Evolutionary conservation across 2,329 filamentous ascomycete genomes (phyloP), one percentile per base, ranked within the genome.

Genomic region (Fusarium nelsonii): DNA sequence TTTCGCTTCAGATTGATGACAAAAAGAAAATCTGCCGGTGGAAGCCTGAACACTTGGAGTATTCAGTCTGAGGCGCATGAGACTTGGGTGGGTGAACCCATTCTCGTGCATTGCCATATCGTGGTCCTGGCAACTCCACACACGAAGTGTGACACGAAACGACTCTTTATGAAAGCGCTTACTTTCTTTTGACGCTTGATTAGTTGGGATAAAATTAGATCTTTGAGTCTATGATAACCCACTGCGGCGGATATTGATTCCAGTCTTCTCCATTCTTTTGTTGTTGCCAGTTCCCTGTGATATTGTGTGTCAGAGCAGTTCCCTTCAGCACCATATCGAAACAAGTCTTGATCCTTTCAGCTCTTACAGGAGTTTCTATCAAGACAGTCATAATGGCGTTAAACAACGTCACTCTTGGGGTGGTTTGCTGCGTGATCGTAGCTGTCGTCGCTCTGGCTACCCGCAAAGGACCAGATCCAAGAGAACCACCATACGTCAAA

Each of bases 401-500:
- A 18, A 44, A 16, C 4, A 68, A 40, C 1, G 6, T 57, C 26
- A 61, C 59, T 7, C 46, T 61, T 12, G 67, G 51, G 9, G 53
- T 32, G 3, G 15, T 70, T n/a, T 68, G 48, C 37, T 65, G 56
- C 12, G 16, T 65, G 8, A 15, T 70, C 8, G 23, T 70, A 26
- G 18, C 50, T 6, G 37, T 59, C 12, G 16, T 68, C 6, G 46
- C 46, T 12, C 15, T 58, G 12, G 32, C 12, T 2, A 57, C 46
- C 0, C 60, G 32, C 16, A 68, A 61, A 12, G 9, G 51, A 20
- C 67, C 63, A 4, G 68, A 71, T 2, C 30, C 23, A 16, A 65
- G 63, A 16, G 68, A 71, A 4, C 68, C 68, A 4, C 59, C 67
- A 0, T 68, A 68, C 3, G 53, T 71, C 30, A 68, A 68, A 37